phyloP scores from a whole-genome alignment of 129 eudicot species.

The Centaurea solstitialis region DNA sequence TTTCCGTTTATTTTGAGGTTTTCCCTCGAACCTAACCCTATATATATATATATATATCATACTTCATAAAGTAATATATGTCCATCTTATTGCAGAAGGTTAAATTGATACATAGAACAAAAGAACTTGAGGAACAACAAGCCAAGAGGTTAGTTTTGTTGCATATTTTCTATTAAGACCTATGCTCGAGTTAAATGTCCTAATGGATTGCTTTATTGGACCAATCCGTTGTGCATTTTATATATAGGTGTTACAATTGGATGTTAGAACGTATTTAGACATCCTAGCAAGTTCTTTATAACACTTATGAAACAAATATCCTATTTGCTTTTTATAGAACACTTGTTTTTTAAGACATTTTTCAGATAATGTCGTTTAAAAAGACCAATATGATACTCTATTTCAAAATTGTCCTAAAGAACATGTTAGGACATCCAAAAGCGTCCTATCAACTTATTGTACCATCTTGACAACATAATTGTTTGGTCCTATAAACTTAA shows the following conservation, averaged over 20 bases:
- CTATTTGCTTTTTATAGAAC: neutral
- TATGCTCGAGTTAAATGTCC: neutral
- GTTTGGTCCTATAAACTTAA: neutral
- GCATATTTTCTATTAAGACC: neutral
- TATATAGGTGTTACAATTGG: neutral
- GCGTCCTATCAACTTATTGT: neutral
- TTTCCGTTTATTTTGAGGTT: too few relatives aligned
- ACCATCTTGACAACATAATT: neutral
- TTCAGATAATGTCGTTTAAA: neutral
- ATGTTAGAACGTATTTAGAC: neutral
- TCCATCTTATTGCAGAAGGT: conserved; percentile 32
- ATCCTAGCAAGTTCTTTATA: neutral
- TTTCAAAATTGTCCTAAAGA: neutral
- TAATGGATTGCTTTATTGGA: neutral
- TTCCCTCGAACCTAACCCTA: too few relatives aligned
- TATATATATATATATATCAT: neutral
- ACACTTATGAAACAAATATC: neutral
- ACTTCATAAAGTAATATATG: neutral
- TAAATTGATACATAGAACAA: conserved; percentile 48
- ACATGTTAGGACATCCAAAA: neutral
- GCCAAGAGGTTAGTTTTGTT: conserved; percentile 47
- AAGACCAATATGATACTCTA: neutral
- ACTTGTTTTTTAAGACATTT: neutral
- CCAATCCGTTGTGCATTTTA: neutral
- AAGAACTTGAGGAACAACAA: conserved; percentile 56